Evolutionary conservation across 768 basidiomycete species (phyloP), one percentile per base, ranked within the genome.

Genomic region (Boletus reticuloceps): DNA sequence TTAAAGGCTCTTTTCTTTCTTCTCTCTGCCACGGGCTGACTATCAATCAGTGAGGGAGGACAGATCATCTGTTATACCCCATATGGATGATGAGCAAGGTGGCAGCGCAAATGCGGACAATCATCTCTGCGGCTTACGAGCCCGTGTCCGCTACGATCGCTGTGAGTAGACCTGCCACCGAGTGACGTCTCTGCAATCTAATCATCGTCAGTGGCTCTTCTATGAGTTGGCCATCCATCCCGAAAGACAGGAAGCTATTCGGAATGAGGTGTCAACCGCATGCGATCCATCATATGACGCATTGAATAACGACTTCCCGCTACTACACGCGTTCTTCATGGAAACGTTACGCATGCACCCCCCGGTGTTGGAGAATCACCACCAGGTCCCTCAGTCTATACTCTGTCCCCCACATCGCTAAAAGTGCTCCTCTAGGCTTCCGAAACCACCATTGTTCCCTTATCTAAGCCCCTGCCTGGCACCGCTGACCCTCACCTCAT

Each of bases 301-400:
- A 27, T 62, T 85, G 51, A 79, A 77, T 50, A 73, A 68, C 58
- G 69, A 74, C 40, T 78, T 75, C 55, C 80, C 82, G 1, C 72
- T 85, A 41, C 74, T 89, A 17, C 81, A 88, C 49, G 82, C 84
- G 2, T 79, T 84, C 10, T 54, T 88, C 43, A 80, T 81, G 60
- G 85, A 87, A 66, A 81, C 81, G 4, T 69, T 88, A 17, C 79
- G 86, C 29, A 64, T 86, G 44, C 82, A 86, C 60, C 80, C 85
- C 17, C 77, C 84, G 1, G 77, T 88, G 34, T 63, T 82, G 29
- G 85, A 86, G 65, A 85, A 86, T 58, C 82, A 86, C 61, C 84
- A 88, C 53, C 81, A 83, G 71, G 82, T 79, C 38, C 47, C 58
- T 62, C 27, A 31, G 27, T 46, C 32, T 39, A 19, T 20, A 39